These are phyloP conservation scores for Fraxinus ornus DNA, from an alignment of 305 asterid species.

Conservation along the genomic window DNA sequence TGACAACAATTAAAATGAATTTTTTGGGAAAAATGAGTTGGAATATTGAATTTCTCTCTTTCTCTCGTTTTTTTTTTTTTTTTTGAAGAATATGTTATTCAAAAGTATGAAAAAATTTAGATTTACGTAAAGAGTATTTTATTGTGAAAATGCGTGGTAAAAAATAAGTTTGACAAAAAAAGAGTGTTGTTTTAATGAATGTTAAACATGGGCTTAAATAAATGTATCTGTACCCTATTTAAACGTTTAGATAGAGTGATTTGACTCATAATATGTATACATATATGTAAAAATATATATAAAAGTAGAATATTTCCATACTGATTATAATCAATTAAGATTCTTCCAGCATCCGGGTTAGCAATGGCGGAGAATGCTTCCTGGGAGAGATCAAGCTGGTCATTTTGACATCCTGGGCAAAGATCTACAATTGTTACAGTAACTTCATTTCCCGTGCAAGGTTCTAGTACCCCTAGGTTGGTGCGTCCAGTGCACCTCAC, in stretches of 20 bases:
- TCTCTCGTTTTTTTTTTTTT: too few species aligned
- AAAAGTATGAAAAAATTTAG: too few species aligned
- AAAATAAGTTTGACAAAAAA: too few species aligned
- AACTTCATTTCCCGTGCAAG: constrained; percentile 25
- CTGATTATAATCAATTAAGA: constrained; percentile 25
- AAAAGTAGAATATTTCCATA: not conserved
- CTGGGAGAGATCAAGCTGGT: constrained; percentile 39
- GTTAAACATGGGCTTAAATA: not conserved
- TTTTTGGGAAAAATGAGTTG: not conserved
- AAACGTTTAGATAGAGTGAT: not conserved
- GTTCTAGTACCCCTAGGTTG: constrained; percentile 14
- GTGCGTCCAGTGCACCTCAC: constrained; percentile 29
- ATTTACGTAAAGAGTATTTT: too few species aligned
- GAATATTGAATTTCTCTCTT: too few species aligned
- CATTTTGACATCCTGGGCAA: constrained; percentile 29
- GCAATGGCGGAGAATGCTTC: constrained; percentile 36
- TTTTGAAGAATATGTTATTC: too few species aligned
- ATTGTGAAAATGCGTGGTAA: too few species aligned
- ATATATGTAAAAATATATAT: not conserved
- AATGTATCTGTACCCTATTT: not conserved
- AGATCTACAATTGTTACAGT: constrained; percentile 33
- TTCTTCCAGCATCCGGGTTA: constrained; percentile 32
- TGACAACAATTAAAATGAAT: not conserved
- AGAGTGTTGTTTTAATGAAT: too few species aligned
- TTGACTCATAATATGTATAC: not conserved